A percentile compares a stretch with the other conserved stretches of the same genome.
phyloP scores from a whole-genome alignment of 1,139 yeast species.

The Saccharomyces hybrid region DNA sequence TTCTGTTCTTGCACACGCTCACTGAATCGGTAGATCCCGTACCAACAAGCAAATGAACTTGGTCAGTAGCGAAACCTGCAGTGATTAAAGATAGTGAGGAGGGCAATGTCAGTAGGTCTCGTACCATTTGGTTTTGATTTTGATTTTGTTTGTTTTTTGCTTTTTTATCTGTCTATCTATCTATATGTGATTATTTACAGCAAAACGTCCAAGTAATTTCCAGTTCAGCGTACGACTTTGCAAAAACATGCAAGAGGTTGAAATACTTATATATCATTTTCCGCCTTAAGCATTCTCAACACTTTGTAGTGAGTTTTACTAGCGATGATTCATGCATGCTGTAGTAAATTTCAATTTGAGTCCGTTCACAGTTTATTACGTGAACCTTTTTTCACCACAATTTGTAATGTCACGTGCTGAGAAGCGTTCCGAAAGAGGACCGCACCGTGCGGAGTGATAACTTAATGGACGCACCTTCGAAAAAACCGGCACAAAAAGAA shows the following conservation, averaged over 20 bases:
- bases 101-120: background rate
- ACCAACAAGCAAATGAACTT: constrained; percentile 59
- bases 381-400: constrained; percentile 1
- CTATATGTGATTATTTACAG: background rate
- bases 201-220: background rate
- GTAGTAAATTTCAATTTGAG: background rate
- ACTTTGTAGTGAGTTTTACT: background rate
- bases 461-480: background rate
- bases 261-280: background rate
- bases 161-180: background rate
- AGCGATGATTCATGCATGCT: background rate
- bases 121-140: background rate
- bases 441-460: background rate
- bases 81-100: constrained; percentile 17
- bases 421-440: background rate
- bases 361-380: background rate
- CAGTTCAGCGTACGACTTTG: background rate
- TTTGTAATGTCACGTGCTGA: background rate
- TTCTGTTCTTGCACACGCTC: constrained; percentile 45
- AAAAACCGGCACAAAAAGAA: too few relatives aligned
- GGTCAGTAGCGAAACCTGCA: constrained; percentile 43
- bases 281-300: background rate
- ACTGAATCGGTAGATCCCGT: constrained; percentile 30
- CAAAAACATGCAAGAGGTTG: background rate
- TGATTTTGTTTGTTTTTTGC: background rate